Evolutionary conservation across 2,329 filamentous ascomycete species (phyloP), one percentile per base, ranked within the genome.

Genomic region (Pezicula neosporulosa): DNA sequence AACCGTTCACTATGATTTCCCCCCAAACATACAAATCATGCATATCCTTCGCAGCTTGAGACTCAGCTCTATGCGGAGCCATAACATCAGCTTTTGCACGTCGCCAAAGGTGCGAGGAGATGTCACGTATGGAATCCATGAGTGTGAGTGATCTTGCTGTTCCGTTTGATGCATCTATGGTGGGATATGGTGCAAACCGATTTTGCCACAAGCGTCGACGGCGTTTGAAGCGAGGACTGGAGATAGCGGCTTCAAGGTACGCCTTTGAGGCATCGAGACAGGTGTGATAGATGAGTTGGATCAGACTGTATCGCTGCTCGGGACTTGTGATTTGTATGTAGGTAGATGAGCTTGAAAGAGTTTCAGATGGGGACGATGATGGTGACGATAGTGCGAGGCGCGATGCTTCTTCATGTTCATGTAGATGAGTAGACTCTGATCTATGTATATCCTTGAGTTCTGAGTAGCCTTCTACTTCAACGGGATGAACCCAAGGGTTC

Each of bases 101-200:
- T n/a, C 52, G 49, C 60, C 60, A 62, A 4, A 60, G 30, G n/a
- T 54, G 37, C 3, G 54, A 60, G 30, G 54, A 52, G 28, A 61
- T 58, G 30, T 61, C 21, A 21, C 21, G 21, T 21, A 21, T 30
- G 28, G 3, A 30, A 41, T 60, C 60, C 57, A 62, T 62, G 8
- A 60, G 48, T 3, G 50, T 57, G 10, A 43, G 12, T 44, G 33
- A 6, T 30, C 21, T 5, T 21, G 21, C 21, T 21, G 3, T 21
- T 21, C 21, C 21, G 21, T 21, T 3, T 21, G 21, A 21, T 21
- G 21, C 5, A 21, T 21, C 21, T 5, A 21, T 21, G 21, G 21
- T 21, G 3, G 21, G 5, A 21, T 21, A 21, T 21, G 21, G 21
- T 21, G 21, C 21, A 21, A 21, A 21, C 3, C 21, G 21, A 21